Evolutionary conservation across 176 grass and related monocot species (phyloP).

Genomic region (Hordeum marinum): DNA sequence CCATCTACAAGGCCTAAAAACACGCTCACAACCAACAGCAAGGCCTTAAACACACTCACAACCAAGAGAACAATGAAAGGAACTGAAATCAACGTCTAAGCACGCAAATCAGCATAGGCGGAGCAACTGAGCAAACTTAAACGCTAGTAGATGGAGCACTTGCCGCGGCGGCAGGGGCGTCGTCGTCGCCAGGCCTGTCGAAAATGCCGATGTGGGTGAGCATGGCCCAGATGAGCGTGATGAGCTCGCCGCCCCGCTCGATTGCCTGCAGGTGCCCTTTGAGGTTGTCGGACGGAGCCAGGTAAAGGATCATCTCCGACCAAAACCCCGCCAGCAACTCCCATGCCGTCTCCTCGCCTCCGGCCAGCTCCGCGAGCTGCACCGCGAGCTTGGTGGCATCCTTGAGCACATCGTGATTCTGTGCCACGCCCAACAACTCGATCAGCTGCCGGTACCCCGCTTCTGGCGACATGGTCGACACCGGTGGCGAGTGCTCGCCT

Average conservation of each 20-base stretch:
- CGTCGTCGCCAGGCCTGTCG: not conserved
- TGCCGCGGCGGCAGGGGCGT: not conserved
- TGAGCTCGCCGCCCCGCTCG: not conserved
- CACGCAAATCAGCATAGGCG: not conserved
- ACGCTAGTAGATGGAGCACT: not conserved
- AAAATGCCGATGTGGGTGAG: not conserved
- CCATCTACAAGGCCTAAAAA: no score
- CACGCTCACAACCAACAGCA: no score
- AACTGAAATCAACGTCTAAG: not conserved
- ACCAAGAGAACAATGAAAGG: not conserved
- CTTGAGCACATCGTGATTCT: not conserved
- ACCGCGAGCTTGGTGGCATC: not conserved
- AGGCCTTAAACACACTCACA: not conserved
- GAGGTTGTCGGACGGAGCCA: not conserved
- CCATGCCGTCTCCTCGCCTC: not conserved
- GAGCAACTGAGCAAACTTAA: not conserved
- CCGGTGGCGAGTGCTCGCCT: not conserved
- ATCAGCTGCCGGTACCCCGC: not conserved
- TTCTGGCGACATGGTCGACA: not conserved
- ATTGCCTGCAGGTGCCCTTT: not conserved
- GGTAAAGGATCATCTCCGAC: not conserved
- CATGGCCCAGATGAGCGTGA: not conserved
- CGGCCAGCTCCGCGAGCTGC: not conserved
- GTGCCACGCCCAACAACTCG: not conserved
- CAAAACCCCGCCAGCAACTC: not conserved